phyloP scores from a whole-genome alignment of 1,139 yeast genomes.

The Nakaseomyces delphensis region DNA sequence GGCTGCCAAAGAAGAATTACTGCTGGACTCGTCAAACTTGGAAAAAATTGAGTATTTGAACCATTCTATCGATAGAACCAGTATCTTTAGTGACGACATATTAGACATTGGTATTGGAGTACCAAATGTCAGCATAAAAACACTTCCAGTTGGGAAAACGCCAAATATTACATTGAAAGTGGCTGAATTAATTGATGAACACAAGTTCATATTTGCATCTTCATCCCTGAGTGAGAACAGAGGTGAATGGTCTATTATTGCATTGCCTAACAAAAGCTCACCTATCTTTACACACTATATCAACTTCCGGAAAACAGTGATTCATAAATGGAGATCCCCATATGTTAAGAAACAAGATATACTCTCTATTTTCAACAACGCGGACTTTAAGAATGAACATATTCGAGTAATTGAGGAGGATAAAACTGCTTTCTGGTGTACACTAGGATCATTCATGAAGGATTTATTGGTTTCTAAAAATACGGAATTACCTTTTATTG shows the following conservation, averaged over 20 bases:
- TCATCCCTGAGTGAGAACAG: conserved; percentile 23
- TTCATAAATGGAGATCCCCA: conserved; percentile 27
- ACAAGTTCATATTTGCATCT: conserved; percentile 28
- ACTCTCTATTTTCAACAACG: conserved; percentile 7
- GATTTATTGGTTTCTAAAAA: conserved; percentile 17
- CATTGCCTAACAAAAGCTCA: conserved; percentile 52
- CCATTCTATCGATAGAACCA: conserved; percentile 18
- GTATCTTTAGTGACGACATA: conserved; percentile 11
- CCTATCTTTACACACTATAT: conserved; percentile 53
- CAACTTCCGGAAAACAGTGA: conserved; percentile 30
- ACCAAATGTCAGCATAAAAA: conserved; percentile 7
- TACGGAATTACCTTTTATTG: conserved; percentile 59
- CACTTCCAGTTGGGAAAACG: conserved; percentile 11
- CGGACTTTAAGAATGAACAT: conserved; percentile 4
- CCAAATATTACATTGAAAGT: conserved; percentile 20
- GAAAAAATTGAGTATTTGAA: conserved; percentile 10
- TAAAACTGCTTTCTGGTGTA: conserved; percentile 28
- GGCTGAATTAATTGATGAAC: conserved; percentile 17
- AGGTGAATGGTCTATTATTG: conserved; percentile 83
- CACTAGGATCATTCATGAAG: conserved; percentile 44
- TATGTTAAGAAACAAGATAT: conserved; percentile 8
- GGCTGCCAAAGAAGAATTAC: conserved; percentile 5
- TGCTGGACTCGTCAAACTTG: neutral
- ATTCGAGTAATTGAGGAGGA: conserved; percentile 17
- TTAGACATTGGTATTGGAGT: neutral